Conservation (phyloP, 495 filamentous ascomycete species). For the Xylaria scruposa region DNA sequence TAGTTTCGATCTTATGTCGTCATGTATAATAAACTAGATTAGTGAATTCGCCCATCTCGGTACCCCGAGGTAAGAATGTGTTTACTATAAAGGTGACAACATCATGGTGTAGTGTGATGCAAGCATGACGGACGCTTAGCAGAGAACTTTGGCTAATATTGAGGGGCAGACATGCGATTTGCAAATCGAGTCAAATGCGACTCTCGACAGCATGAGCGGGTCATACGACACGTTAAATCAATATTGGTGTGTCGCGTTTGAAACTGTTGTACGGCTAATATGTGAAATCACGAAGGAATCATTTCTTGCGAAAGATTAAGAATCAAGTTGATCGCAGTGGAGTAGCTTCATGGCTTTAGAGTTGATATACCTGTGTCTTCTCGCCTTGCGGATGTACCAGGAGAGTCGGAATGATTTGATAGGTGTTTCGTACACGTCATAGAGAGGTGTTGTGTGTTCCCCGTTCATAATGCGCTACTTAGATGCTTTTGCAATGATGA, state of each 20-base stretch:
- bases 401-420: not conserved
- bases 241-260: not conserved
- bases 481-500: not conserved
- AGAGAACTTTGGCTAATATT: not conserved
- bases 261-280: not conserved
- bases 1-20: not conserved
- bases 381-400: not conserved
- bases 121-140: not conserved
- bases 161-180: not conserved
- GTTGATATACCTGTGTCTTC: not conserved
- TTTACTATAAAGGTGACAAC: not conserved
- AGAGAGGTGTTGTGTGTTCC: not conserved
- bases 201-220: not conserved
- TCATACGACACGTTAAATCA: not conserved
- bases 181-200: not conserved
- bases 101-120: not conserved
- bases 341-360: not conserved
- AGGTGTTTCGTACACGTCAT: slow-evolving; percentile 14
- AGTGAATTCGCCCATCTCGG: not conserved
- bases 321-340: not conserved
- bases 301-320: not conserved
- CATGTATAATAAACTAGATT: not conserved
- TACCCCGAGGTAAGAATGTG: not conserved
- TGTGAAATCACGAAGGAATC: not conserved
- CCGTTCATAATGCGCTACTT: not conserved